A percentile compares a stretch with the other conserved stretches of the same genome.
These are phyloP conservation scores for Solanum ahanhuiri DNA, from an alignment of 257 asterid species.

Conservation along the genomic window DNA sequence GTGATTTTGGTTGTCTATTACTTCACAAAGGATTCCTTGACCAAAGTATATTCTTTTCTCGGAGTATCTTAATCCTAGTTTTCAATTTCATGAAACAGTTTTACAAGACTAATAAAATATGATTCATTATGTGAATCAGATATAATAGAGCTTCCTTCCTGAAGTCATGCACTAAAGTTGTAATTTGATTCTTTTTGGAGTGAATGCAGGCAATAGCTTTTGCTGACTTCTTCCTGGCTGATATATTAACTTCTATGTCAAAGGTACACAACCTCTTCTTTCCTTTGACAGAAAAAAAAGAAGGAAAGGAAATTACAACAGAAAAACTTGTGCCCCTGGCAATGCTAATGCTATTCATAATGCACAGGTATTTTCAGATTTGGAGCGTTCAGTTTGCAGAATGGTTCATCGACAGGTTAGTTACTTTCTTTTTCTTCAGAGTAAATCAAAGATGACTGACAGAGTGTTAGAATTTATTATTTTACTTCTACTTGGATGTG, in stretches of 20 bases:
- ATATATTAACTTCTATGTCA: conserved; percentile 93
- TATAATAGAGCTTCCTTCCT: background rate
- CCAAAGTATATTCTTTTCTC: background rate
- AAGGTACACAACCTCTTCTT: conserved; percentile 48
- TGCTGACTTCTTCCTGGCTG: conserved; percentile 94
- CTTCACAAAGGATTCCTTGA: background rate
- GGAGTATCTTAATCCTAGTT: background rate
- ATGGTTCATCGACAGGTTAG: conserved; percentile 96
- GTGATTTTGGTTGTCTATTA: background rate
- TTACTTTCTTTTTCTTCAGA: conserved; percentile 1
- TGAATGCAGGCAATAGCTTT: conserved; percentile 75
- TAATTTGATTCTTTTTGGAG: background rate
- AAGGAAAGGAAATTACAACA: background rate
- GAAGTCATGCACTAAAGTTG: background rate
- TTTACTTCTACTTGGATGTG: background rate
- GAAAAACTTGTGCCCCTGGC: background rate
- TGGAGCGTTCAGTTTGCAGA: conserved; percentile 96
- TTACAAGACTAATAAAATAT: background rate
- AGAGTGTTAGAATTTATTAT: background rate
- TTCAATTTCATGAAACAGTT: background rate
- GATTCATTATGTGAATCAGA: background rate
- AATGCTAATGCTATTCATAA: background rate
- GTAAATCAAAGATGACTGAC: background rate
- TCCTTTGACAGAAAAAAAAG: background rate
- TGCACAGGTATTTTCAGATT: conserved; percentile 88